These are phyloP conservation scores for Penicillium sp. DNA, from an alignment of 2,329 filamentous ascomycete genomes.

Conservation along the genomic window DNA sequence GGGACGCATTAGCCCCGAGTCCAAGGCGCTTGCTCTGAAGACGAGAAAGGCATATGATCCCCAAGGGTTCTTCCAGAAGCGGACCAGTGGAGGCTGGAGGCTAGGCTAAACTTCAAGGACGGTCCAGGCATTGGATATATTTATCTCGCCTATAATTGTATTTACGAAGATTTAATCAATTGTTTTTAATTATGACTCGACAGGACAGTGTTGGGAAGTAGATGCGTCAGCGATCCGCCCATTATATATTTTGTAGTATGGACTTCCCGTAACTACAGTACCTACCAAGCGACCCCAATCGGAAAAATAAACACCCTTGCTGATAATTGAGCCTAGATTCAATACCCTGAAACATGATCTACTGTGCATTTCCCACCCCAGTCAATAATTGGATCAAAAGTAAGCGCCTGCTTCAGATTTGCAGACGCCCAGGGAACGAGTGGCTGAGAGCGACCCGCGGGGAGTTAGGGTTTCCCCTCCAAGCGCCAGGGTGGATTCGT, in stretches of 20 bases:
- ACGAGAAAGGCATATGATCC: conserved; percentile 43
- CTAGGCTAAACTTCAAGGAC: not conserved
- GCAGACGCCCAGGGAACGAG: conserved; percentile 15
- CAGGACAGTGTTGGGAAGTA: not conserved
- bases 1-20: conserved; percentile 36
- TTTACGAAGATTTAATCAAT: not conserved
- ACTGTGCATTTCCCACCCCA: conserved; percentile 1
- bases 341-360: conserved; percentile 21
- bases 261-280: not conserved
- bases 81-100: conserved; percentile 44
- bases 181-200: not conserved
- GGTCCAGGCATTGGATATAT: not conserved
- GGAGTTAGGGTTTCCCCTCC: conserved; percentile 12
- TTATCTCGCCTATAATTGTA: conserved; percentile 4
- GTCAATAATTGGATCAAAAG: not conserved
- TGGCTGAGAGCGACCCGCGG: conserved; percentile 27
- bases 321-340: not conserved
- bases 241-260: not conserved
- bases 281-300: not conserved
- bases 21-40: conserved; percentile 32
- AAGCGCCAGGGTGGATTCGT: conserved; percentile 32
- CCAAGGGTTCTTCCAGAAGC: conserved; percentile 41
- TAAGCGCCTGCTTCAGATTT: conserved; percentile 23
- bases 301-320: not conserved
- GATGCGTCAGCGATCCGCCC: not conserved